These are phyloP conservation scores for Umbelopsis sp. DNA, from an alignment of 192 early-diverging fungal genomes.

Conservation along the genomic window DNA sequence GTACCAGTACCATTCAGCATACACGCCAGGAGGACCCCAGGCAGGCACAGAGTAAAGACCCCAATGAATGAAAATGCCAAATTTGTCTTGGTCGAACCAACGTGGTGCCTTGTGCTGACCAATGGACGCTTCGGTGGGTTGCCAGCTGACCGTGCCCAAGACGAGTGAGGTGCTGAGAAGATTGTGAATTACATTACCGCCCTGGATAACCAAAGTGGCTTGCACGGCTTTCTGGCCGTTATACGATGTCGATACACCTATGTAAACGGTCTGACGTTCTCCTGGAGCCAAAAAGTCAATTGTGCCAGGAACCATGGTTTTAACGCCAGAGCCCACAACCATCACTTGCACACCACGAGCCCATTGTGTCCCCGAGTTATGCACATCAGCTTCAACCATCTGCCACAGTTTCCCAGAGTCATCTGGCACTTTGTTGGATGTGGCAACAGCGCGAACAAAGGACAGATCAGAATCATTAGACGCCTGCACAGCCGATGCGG, in stretches of 20 bases:
- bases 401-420: neutral
- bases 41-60: conserved; percentile 28
- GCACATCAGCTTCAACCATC: neutral
- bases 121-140: conserved; percentile 17
- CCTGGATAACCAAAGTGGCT: neutral
- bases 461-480: neutral
- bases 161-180: neutral
- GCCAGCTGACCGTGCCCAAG: neutral
- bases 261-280: neutral
- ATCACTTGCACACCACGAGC: neutral
- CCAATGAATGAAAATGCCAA: conserved; percentile 40
- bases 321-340: neutral
- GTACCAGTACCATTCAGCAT: conserved; percentile 39
- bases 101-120: conserved; percentile 19
- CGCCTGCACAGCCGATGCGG: neutral
- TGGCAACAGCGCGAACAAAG: neutral
- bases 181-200: neutral
- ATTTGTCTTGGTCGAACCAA: conserved; percentile 29
- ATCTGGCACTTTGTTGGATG: conserved; percentile 16
- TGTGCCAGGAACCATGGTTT: neutral
- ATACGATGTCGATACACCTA: conserved; percentile 6
- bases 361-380: neutral
- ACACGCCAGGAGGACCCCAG: conserved; percentile 30
- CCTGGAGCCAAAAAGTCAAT: conserved; percentile 4
- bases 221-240: neutral